A percentile compares a stretch with the other conserved stretches of the same genome.
Conservation (phyloP, 2,329 filamentous ascomycete species). For the Clonostachys rosea region DNA sequence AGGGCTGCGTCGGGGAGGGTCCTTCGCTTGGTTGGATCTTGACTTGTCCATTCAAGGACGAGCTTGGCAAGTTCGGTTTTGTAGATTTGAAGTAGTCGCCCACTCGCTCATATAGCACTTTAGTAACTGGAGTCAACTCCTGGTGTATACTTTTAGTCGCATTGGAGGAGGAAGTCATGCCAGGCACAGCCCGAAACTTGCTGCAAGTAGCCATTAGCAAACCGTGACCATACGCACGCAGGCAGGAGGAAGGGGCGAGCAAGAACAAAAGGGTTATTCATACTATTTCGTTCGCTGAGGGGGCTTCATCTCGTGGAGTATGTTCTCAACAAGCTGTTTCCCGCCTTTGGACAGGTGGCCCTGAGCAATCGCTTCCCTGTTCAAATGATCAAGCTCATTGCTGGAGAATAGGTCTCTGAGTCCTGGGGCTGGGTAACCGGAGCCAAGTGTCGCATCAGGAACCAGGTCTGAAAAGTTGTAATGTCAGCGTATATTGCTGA, state of each 20-base stretch:
- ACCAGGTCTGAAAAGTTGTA: conserved; percentile 50
- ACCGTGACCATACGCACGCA: not conserved
- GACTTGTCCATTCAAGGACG: not conserved
- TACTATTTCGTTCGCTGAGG: conserved; percentile 69
- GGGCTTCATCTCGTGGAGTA: conserved; percentile 69
- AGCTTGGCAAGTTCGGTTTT: conserved; percentile 19
- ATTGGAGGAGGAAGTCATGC: conserved; percentile 8
- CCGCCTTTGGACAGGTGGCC: conserved; percentile 59
- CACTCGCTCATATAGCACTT: conserved; percentile 31
- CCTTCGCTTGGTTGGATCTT: too few relatives aligned
- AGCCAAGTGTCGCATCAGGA: conserved; percentile 57
- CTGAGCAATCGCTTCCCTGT: conserved; percentile 60
- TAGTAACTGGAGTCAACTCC: conserved; percentile 42
- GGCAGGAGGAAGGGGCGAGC: not conserved
- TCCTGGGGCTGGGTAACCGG: conserved; percentile 45
- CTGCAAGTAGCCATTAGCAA: conserved; percentile 29
- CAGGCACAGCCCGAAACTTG: conserved; percentile 40
- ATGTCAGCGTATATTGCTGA: not conserved
- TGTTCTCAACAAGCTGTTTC: conserved; percentile 67
- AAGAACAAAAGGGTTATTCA: conserved; percentile 11
- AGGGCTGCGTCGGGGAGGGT: not conserved
- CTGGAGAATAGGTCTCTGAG: conserved; percentile 46
- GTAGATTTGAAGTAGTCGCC: conserved; percentile 32
- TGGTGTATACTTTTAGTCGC: conserved; percentile 24
- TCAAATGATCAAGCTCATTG: conserved; percentile 61